Base-by-base conservation (phyloP, 352 stramenopile genomes). In the Phytopythium vexans region DNA sequence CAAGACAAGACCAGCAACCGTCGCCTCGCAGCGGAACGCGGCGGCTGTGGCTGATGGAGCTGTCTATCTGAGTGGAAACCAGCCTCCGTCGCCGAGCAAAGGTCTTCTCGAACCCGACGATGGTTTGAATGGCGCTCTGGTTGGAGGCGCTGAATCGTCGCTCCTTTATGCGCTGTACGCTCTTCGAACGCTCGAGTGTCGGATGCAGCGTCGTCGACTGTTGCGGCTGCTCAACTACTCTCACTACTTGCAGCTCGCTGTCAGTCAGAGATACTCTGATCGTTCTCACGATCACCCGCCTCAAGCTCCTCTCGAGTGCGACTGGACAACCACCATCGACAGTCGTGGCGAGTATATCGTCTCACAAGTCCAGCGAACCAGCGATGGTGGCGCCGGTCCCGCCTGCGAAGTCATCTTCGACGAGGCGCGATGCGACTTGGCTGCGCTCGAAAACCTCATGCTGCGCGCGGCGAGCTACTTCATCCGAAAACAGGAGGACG, bases 181-280 rank as follows among this genome's bases (percentile, higher is more conserved):
- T 8, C 31, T 84, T 27, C 64, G 72, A 8, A 59, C 78, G 6
- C 50, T 79, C 10, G 60, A 47, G 3, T 81, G 72, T 54, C 67
- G 78, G 56, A 41, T 54, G 2, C 69, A 72, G 42, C 60, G 74
- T 15, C 56, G 70, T 37, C 64, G 60, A 6, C 38, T 84, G 8
- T 41, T 87, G 39, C 74, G 78, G 14, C 44, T 69, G 34, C 56
- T 87, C 32, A 85, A 81, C 49, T 82, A 79, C 52, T 49, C 70
- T 27, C 72, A 86, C 46, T 80, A 70, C 57, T 36, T 84, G 15
- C 51, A 56, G 6, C 52, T 27, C 8, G 21, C 27, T 8, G n/a
- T 35, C 42, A 36, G 15, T 10, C 35, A 43, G 21, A 27, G 21
- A 27, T 27, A 27, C 21, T 27, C 21, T 27, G 21, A 27, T 27